These are phyloP conservation scores for Graphium sp. DNA, from an alignment of 2,329 filamentous ascomycete genomes.

Conservation along the genomic window DNA sequence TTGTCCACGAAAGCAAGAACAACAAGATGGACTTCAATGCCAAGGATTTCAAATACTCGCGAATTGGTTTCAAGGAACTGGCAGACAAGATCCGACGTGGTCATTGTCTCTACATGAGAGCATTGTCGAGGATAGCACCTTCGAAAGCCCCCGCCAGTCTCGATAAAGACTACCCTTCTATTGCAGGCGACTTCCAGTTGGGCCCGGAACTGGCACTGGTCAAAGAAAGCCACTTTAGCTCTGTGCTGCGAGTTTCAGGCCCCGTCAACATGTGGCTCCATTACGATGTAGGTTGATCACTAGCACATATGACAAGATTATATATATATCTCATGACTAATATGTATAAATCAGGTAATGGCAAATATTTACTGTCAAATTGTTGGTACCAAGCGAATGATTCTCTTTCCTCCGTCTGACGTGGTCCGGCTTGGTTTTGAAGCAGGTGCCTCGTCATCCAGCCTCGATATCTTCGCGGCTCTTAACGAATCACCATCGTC, in stretches of 20 bases:
- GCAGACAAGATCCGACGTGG: constrained; percentile 41
- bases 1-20: constrained; percentile 53
- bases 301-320: too few relatives aligned
- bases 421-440: constrained; percentile 53
- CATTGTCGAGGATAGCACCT: constrained; percentile 54
- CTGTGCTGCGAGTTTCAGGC: constrained; percentile 63
- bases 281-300: constrained; percentile 63
- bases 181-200: constrained; percentile 54
- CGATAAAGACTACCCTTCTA: constrained; percentile 49
- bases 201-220: constrained; percentile 45
- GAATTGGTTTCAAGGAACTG: constrained; percentile 50
- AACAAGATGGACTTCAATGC: constrained; percentile 62
- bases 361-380: constrained; percentile 77
- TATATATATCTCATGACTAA: too few relatives aligned
- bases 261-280: constrained; percentile 79
- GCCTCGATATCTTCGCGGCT: constrained; percentile 51
- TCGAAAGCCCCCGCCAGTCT: constrained; percentile 54
- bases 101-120: constrained; percentile 57
- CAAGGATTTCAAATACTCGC: constrained; percentile 71
- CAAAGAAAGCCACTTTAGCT: constrained; percentile 52
- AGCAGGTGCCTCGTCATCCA: constrained; percentile 66
- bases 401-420: constrained; percentile 67
- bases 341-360: constrained; percentile 43
- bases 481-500: constrained; percentile 16
- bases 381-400: constrained; percentile 51